A percentile compares a stretch with the other conserved stretches of the same genome.
These are phyloP conservation scores for Kazachstania psychrophila DNA, from an alignment of 805 yeast genomes.

Conservation along the genomic window DNA sequence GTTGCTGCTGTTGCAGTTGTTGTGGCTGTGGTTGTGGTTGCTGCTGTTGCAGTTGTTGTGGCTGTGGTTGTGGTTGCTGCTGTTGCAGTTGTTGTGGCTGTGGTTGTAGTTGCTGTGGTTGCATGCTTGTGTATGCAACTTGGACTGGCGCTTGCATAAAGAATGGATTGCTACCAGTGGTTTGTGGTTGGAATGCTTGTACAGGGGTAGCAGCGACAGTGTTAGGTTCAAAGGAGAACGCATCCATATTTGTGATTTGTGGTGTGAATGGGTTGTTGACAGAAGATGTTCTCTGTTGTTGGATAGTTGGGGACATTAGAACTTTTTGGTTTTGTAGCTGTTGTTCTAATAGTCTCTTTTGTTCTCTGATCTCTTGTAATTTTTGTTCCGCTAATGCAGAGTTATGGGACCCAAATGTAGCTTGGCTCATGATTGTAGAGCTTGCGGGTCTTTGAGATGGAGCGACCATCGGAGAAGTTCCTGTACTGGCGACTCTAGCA, in stretches of 20 bases:
- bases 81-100: conserved; percentile 18
- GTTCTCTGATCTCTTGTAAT: conserved; percentile 27
- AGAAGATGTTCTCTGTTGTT: conserved; percentile 20
- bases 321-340: conserved; percentile 27
- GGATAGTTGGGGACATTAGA: conserved; percentile 23
- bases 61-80: background rate
- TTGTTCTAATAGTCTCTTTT: conserved; percentile 24
- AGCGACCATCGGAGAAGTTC: no score
- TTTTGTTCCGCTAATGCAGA: conserved; percentile 29
- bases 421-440: no score
- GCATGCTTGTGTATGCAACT: conserved; percentile 5
- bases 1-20: conserved; percentile 1
- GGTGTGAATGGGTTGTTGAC: conserved; percentile 28
- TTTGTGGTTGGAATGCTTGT: conserved; percentile 14
- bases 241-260: conserved; percentile 17
- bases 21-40: conserved; percentile 4
- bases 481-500: no score
- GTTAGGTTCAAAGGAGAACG: conserved; percentile 19
- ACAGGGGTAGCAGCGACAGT: background rate
- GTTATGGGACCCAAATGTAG: no score
- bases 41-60: conserved; percentile 6
- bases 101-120: conserved; percentile 10
- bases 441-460: no score
- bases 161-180: conserved; percentile 18
- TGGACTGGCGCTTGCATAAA: conserved; percentile 13